Percentiles rank a stretch among this genome's conserved stretches.
phyloP scores from a whole-genome alignment of 2,329 filamentous ascomycete species.

The Aciculosporium take region DNA sequence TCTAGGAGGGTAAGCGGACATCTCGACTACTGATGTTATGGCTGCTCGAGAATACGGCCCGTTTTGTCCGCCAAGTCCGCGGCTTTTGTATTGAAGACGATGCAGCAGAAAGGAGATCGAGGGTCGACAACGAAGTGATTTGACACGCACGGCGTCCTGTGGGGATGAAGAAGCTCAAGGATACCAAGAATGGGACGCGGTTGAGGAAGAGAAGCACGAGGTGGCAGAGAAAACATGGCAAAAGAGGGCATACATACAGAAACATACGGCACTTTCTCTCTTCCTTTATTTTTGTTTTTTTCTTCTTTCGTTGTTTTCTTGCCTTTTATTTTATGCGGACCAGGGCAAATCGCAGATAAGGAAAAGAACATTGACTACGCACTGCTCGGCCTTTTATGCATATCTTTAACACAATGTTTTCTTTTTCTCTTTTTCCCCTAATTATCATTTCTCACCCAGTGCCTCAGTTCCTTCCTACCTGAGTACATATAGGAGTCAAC shows the following conservation, averaged over 20 bases:
- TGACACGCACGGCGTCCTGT: too few species aligned
- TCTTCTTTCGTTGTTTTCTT: not conserved
- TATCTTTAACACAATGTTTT: not conserved
- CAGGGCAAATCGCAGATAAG: not conserved
- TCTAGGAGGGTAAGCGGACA: not conserved
- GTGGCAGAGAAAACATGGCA: not conserved
- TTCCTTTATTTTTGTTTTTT: not conserved
- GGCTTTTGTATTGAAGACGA: not conserved
- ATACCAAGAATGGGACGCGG: not conserved
- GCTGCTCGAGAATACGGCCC: too few species aligned
- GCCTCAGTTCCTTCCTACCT: not conserved
- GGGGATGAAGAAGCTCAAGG: not conserved
- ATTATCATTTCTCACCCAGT: not conserved
- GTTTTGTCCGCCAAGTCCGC: not conserved
- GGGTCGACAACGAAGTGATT: not conserved
- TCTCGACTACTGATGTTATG: too few species aligned
- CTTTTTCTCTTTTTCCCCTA: not conserved
- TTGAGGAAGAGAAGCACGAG: not conserved
- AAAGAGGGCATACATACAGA: slow-evolving; percentile 3
- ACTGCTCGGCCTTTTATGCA: slow-evolving; percentile 3
- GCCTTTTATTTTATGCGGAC: not conserved
- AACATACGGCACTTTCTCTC: not conserved
- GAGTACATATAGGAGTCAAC: not conserved
- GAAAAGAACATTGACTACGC: not conserved
- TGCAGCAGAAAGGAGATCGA: too few species aligned